These are phyloP conservation scores for Neonectria faginata DNA, from an alignment of 2,329 filamentous ascomycete genomes.

Conservation along the genomic window DNA sequence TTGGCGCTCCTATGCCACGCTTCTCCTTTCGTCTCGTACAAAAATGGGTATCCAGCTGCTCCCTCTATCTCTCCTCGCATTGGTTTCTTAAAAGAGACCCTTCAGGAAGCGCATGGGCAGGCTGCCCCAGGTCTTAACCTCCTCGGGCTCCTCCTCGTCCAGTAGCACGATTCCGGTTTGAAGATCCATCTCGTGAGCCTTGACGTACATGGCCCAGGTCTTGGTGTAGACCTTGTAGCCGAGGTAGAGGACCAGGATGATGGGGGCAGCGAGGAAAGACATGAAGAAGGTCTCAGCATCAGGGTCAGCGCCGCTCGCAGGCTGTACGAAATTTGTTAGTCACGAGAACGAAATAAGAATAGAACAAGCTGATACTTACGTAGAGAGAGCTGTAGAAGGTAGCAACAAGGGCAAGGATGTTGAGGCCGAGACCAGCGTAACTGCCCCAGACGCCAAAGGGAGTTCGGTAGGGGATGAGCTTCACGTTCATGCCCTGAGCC, in stretches of 20 bases:
- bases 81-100: slow-evolving; percentile 37
- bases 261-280: slow-evolving; percentile 75
- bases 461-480: slow-evolving; percentile 83
- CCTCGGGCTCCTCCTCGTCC: slow-evolving; percentile 81
- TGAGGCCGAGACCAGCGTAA: slow-evolving; percentile 82
- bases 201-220: slow-evolving; percentile 69
- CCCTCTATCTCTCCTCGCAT: slow-evolving; percentile 21
- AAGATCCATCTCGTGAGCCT: slow-evolving; percentile 82
- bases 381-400: slow-evolving; percentile 80
- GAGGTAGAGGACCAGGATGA: slow-evolving; percentile 75
- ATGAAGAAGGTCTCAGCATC: slow-evolving; percentile 78
- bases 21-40: slow-evolving; percentile 25
- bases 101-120: slow-evolving; percentile 39
- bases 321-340: slow-evolving; percentile 12
- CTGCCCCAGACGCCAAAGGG: slow-evolving; percentile 86
- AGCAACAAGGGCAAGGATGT: slow-evolving; percentile 80
- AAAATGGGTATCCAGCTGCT: slow-evolving; percentile 38
- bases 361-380: slow-evolving; percentile 16
- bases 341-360: too few species aligned
- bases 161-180: slow-evolving; percentile 83
- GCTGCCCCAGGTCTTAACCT: slow-evolving; percentile 74
- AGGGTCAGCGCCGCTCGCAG: slow-evolving; percentile 72
- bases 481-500: slow-evolving; percentile 72
- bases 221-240: slow-evolving; percentile 80
- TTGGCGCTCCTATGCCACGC: slow-evolving; percentile 15